phyloP scores from a whole-genome alignment of 2,329 filamentous ascomycete species.

The Colletotrichum endophyticum region DNA sequence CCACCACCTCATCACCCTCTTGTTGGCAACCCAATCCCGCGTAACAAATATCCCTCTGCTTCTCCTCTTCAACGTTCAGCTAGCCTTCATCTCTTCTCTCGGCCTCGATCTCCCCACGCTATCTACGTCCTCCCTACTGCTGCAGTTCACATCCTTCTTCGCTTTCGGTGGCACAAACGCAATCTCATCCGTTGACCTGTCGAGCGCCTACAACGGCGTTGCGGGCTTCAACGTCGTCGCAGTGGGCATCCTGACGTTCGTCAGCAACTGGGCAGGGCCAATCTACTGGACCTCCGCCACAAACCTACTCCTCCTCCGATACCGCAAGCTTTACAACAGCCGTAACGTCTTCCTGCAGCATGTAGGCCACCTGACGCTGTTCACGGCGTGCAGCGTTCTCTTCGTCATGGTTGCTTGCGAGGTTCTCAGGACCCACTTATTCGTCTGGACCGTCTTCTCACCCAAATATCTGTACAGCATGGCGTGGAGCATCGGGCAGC shows the following conservation, averaged over 20 bases:
- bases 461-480: conserved; percentile 94
- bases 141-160: conserved; percentile 87
- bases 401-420: conserved; percentile 92
- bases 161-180: conserved; percentile 90
- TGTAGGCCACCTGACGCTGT: conserved; percentile 71
- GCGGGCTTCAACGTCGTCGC: conserved; percentile 78
- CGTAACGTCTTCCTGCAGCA: conserved; percentile 52
- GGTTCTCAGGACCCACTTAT: conserved; percentile 82
- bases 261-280: conserved; percentile 89
- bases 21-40: conserved; percentile 87
- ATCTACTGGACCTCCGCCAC: conserved; percentile 83
- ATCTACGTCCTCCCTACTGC: conserved; percentile 73
- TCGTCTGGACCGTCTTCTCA: conserved; percentile 98
- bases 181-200: conserved; percentile 94
- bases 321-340: conserved; percentile 21
- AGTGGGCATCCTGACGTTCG: conserved; percentile 84
- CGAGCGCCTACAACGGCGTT: conserved; percentile 93
- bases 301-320: conserved; percentile 59
- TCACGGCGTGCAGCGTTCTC: conserved; percentile 66
- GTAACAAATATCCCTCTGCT: conserved; percentile 86
- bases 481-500: conserved; percentile 85
- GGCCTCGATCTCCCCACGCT: conserved; percentile 61
- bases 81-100: conserved; percentile 52
- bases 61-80: conserved; percentile 71
- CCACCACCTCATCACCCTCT: conserved; percentile 75